Percentiles rank a stretch among this genome's conserved stretches.
phyloP scores from a whole-genome alignment of 2,329 filamentous ascomycete species.

The Microdochium nivale region DNA sequence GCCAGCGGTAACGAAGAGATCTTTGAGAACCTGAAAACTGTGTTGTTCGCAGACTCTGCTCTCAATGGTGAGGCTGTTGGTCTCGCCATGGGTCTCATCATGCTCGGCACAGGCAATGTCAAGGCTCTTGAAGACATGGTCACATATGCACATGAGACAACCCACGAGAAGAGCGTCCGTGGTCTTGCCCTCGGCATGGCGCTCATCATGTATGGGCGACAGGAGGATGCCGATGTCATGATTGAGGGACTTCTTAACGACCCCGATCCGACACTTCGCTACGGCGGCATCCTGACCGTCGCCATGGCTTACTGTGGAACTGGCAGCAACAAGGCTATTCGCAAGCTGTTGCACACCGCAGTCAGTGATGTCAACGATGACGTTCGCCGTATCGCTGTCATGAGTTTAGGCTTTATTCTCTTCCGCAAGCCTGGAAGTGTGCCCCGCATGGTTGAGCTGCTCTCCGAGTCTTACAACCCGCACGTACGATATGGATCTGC shows the following conservation, averaged over 20 bases:
- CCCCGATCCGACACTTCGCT: conserved; percentile 85
- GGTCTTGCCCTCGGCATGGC: conserved; percentile 95
- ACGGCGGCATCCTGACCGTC: conserved; percentile 98
- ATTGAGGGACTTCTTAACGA: conserved; percentile 91
- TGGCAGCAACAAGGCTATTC: conserved; percentile 96
- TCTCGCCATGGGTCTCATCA: conserved; percentile 92
- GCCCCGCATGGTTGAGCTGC: conserved; percentile 95
- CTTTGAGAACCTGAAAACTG: conserved; percentile 81
- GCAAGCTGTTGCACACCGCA: conserved; percentile 88
- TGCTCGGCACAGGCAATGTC: conserved; percentile 95
- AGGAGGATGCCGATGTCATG: conserved; percentile 89
- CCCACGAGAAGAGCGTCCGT: conserved; percentile 97
- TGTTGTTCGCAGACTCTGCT: conserved; percentile 88
- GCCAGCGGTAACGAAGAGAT: conserved; percentile 85
- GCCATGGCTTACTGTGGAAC: conserved; percentile 95
- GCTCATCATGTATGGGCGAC: conserved; percentile 93
- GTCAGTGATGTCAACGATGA: conserved; percentile 98
- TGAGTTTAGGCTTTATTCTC: conserved; percentile 96
- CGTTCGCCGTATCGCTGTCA: conserved; percentile 89
- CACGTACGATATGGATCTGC: conserved; percentile 96
- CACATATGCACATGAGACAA: conserved; percentile 92
- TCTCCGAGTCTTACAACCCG: conserved; percentile 97
- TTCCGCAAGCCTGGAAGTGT: conserved; percentile 97
- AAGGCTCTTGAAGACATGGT: conserved; percentile 95
- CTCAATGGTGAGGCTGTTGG: conserved; percentile 96